A percentile compares a stretch with the other conserved stretches of the same genome.
phyloP scores from a whole-genome alignment of 768 basidiomycete species.

The Suillus subluteus region DNA sequence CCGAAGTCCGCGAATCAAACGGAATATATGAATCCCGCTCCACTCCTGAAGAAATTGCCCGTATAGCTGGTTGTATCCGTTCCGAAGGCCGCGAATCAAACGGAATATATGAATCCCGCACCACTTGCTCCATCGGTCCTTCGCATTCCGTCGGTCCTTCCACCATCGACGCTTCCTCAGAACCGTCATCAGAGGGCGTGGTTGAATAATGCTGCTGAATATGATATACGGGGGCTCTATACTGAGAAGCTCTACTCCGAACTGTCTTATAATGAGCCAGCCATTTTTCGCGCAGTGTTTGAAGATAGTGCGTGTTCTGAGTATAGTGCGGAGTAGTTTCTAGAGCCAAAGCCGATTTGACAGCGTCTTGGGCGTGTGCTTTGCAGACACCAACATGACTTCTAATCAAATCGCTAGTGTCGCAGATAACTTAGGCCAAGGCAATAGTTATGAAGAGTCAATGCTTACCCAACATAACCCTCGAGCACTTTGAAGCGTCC shows the following conservation, averaged over 20 bases:
- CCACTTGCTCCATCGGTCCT: no score
- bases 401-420: slow-evolving; percentile 31
- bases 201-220: no score
- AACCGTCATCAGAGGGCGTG: no score
- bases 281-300: slow-evolving; percentile 20
- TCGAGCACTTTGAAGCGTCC: slow-evolving; percentile 42
- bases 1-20: no score
- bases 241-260: slow-evolving; percentile 1
- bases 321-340: slow-evolving; percentile 46
- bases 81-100: no score
- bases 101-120: no score
- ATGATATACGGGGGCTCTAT: no score
- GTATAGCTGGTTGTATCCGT: no score
- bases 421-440: slow-evolving; percentile 12
- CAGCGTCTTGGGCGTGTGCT: slow-evolving; percentile 21
- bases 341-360: slow-evolving; percentile 40
- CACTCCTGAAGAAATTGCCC: no score
- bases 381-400: slow-evolving; percentile 33
- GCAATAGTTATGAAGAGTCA: slow-evolving; percentile 1
- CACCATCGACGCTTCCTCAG: no score
- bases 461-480: slow-evolving; percentile 38
- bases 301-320: slow-evolving; percentile 25
- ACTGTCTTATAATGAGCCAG: slow-evolving; percentile 17
- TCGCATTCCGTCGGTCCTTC: no score
- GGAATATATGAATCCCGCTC: no score